Base-by-base conservation (phyloP, 768 basidiomycete genomes). In the Phylloporus rhodoxanthus region DNA sequence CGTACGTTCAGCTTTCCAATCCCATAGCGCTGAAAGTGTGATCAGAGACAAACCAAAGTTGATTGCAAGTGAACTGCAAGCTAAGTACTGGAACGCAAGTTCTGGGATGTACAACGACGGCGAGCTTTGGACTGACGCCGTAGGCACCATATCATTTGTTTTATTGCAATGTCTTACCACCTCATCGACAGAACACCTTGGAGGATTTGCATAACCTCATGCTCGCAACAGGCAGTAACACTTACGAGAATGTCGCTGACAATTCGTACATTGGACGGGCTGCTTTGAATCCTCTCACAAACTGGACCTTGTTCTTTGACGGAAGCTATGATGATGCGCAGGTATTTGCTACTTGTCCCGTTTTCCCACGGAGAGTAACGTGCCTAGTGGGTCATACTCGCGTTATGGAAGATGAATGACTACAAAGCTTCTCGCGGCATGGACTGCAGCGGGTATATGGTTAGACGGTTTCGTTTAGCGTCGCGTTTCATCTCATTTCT, bases 121-220 rank as follows among this genome's bases (percentile, higher is more conserved):
- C 36, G 72, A 74, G 9, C 66, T 79, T 15, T 80, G 78, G 79
- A 80, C 79, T 1, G 76, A 80, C 56, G 74, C 77, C 4, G 78
- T 80, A 50, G n/a, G 71, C 57, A 5, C 29, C 38, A 17, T 48
- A 2, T 5, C 10, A 30, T 21, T 8, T 33, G 1, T 41, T 40
- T n/a, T 32, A 5, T 45, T 29, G 20, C 17, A 14, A 36, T 11
- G 21, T 42, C 20, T 36, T 19, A 15, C n/a, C 15, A 8, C 19
- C 9, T 28, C 20, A 32, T 48, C 19, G 41, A 47, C n/a, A 81
- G 79, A 81, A 81, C 54, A 70, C 78, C 5, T 55, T 79, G 26
- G 80, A 81, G 56, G 78, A 80, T 54, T 59, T 81, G 13, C 77
- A 81, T 54, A 80, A 79, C 60, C 63, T 81, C 45, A 81, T 81